Evolutionary conservation across 148 eudicot species (phyloP).

Genomic region (Suaeda aralocaspica): DNA sequence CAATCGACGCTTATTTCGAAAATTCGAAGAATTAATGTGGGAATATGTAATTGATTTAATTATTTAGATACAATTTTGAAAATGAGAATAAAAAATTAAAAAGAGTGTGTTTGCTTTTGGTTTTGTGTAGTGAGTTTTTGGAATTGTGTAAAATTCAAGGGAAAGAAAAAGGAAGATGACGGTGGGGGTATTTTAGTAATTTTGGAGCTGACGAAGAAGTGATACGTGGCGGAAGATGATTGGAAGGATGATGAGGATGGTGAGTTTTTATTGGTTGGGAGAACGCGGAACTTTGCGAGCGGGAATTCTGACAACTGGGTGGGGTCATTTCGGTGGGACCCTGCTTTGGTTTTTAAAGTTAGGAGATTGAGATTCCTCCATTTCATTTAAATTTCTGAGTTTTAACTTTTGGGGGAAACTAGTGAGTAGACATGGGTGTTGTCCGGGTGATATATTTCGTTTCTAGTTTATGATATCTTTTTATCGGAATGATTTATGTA

Average conservation of each 20-base stretch:
- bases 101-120: neutral
- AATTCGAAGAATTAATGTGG: no score
- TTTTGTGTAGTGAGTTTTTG: neutral
- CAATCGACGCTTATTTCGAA: neutral
- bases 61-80: no score
- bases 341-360: no score
- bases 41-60: no score
- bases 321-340: no score
- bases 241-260: conserved; percentile 21
- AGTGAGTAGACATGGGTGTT: no score
- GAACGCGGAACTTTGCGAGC: conserved; percentile 20
- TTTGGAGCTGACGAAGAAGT: conserved; percentile 15
- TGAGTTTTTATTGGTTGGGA: conserved; percentile 34
- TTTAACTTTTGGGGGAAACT: no score
- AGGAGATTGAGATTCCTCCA: no score
- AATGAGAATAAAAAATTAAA: neutral
- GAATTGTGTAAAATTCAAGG: neutral
- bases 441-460: no score
- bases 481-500: no score
- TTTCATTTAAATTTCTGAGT: no score
- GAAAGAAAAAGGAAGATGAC: neutral
- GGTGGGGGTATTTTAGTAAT: neutral
- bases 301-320: neutral
- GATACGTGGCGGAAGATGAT: conserved; percentile 31
- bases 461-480: no score